Percentiles rank a stretch among this genome's conserved stretches.
These are phyloP conservation scores for Fusarium sp. DNA, from an alignment of 2,329 filamentous ascomycete species.

Conservation along the genomic window DNA sequence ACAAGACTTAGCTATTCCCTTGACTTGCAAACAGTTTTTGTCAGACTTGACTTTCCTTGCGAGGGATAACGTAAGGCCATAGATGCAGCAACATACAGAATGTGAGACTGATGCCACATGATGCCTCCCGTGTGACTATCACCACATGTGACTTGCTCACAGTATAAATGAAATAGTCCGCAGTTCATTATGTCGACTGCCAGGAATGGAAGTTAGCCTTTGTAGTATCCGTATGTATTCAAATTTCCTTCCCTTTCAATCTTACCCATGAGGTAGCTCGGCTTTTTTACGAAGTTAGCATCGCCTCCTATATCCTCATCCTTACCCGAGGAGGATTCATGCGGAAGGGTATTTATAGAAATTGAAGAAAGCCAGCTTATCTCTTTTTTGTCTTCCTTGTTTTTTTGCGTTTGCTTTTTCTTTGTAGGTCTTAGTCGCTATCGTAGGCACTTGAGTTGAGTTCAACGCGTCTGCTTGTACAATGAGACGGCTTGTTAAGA, in stretches of 20 bases:
- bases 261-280: background rate
- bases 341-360: background rate
- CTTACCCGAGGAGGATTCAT: background rate
- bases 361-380: background rate
- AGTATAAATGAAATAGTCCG: background rate
- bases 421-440: background rate
- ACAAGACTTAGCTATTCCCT: background rate
- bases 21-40: background rate
- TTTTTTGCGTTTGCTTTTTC: background rate
- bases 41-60: background rate
- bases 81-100: background rate
- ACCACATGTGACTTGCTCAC: background rate
- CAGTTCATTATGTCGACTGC: background rate
- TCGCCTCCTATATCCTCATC: background rate
- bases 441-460: background rate
- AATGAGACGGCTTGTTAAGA: background rate
- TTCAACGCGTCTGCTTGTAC: background rate
- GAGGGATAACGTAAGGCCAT: background rate
- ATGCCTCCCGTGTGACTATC: background rate
- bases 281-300: background rate
- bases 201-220: background rate
- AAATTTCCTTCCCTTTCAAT: background rate
- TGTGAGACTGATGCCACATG: background rate
- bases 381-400: background rate
- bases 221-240: background rate